phyloP scores from a whole-genome alignment of 1,284 basidiomycete genomes.

The Fistulinella staudtii region DNA sequence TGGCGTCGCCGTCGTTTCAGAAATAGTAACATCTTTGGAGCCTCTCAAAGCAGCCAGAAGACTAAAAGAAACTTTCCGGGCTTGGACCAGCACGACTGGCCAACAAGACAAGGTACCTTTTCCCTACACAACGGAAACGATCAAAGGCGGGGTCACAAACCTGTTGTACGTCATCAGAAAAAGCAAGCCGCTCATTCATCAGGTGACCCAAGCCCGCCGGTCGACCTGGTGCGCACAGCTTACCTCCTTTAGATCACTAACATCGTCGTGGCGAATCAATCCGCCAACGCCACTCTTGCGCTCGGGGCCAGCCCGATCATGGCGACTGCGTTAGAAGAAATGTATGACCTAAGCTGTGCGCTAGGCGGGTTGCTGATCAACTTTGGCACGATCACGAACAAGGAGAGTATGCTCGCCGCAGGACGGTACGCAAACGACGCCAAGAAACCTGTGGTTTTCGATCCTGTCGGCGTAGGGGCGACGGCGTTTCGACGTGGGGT shows the following conservation, averaged over 20 bases:
- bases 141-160: conserved; percentile 37
- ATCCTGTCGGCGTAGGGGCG: conserved; percentile 93
- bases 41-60: conserved; percentile 56
- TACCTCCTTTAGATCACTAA: conserved; percentile 73
- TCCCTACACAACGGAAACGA: conserved; percentile 24
- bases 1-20: conserved; percentile 90
- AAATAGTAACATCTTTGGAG: conserved; percentile 71
- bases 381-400: conserved; percentile 77
- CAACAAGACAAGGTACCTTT: conserved; percentile 15
- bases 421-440: conserved; percentile 69
- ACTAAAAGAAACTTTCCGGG: conserved; percentile 43
- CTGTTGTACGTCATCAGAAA: conserved; percentile 52
- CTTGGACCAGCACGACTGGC: conserved; percentile 36
- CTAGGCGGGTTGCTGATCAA: conserved; percentile 80
- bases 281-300: conserved; percentile 88
- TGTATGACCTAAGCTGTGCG: conserved; percentile 71
- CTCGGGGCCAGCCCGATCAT: conserved; percentile 92
- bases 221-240: conserved; percentile 1
- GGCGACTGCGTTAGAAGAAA: conserved; percentile 82
- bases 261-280: conserved; percentile 86
- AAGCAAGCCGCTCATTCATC: conserved; percentile 73
- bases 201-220: conserved; percentile 42
- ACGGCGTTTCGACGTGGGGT: conserved; percentile 66
- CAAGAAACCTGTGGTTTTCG: conserved; percentile 83
- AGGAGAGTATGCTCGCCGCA: conserved; percentile 80